Evolutionary conservation across 352 stramenopile genomes (phyloP), one percentile per base, ranked within the genome.

Genomic region (Hyaloperonospora arabidopsidis): DNA sequence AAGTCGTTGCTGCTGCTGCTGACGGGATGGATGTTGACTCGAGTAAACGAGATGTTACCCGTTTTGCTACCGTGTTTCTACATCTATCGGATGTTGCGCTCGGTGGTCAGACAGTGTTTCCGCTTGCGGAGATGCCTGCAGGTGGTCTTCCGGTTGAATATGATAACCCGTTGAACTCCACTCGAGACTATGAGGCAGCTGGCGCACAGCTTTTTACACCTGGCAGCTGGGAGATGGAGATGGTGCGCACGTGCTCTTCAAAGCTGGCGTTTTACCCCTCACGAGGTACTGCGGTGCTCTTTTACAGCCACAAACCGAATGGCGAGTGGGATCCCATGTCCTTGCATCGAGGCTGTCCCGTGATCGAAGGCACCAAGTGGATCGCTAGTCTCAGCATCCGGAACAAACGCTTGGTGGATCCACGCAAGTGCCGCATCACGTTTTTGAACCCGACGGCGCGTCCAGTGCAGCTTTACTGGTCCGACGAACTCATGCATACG

Each of bases 341-440:
- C 23, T 51, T 95, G 57, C 65, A 99, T 60, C 95, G 90, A 23
- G 95, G 85, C n/a, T 98, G 96, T 68, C 96, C 96, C 5, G 94
- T 98, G 7, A 61, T 98, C 7, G 75, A 91, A 17, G 90, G 89
- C 19, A 85, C 89, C 15, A 98, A 98, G 68, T 98, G 93, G 79
- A 92, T 87, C n/a, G 93, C 94, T 13, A 98, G 98, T 67, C 87
- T 98, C 48, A 98, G 94, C 93, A 81, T 98, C 52, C 98, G 95
- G 93, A 98, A 98, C 74, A 89, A 87, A 56, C 83, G 78, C 2
- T 52, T 89, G 32, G 51, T 55, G 35, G 49, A 73, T 19, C 57
- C 61, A 10, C 70, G 54, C 32, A 61, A 78, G 46, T 76, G 83
- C 63, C 78, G 52, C 7, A 71, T 89, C 36, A 72, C 62, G 22